phyloP scores from a whole-genome alignment of 1,139 yeast species.

The Zygosaccharomyces pseudobailii region DNA sequence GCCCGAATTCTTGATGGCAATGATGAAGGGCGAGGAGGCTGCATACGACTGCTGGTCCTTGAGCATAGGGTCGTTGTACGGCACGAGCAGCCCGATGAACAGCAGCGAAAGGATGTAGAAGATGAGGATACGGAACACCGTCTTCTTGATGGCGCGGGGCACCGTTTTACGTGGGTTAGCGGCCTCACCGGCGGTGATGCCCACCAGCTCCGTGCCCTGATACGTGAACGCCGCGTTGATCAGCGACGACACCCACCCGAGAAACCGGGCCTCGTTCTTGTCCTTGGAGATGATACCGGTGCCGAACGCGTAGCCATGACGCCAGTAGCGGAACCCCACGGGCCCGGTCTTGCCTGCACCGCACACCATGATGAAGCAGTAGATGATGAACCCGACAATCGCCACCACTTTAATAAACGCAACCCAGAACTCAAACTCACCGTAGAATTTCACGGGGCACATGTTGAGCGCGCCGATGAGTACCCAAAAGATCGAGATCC shows the following conservation, averaged over 20 bases:
- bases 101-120: conserved; percentile 77
- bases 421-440: conserved; percentile 69
- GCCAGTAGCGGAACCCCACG: conserved; percentile 85
- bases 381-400: conserved; percentile 65
- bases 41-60: conserved; percentile 43
- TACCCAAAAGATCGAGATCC: conserved; percentile 71
- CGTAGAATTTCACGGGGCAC: conserved; percentile 61
- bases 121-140: conserved; percentile 70
- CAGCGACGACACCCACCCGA: conserved; percentile 65
- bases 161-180: conserved; percentile 76
- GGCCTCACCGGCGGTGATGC: conserved; percentile 86
- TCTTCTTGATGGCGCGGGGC: conserved; percentile 80
- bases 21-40: conserved; percentile 71
- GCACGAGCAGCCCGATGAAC: conserved; percentile 79
- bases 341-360: conserved; percentile 73
- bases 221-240: conserved; percentile 72
- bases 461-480: conserved; percentile 48
- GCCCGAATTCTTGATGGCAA: conserved; percentile 63
- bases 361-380: conserved; percentile 67
- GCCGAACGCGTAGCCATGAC: conserved; percentile 87
- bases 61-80: conserved; percentile 63
- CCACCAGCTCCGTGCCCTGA: conserved; percentile 84
- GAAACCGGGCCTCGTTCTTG: conserved; percentile 63
- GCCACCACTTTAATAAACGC: conserved; percentile 69
- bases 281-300: conserved; percentile 46